Evolutionary conservation across 1,139 yeast species (phyloP).

Genomic region (Debaryomycetaceae sp.): DNA sequence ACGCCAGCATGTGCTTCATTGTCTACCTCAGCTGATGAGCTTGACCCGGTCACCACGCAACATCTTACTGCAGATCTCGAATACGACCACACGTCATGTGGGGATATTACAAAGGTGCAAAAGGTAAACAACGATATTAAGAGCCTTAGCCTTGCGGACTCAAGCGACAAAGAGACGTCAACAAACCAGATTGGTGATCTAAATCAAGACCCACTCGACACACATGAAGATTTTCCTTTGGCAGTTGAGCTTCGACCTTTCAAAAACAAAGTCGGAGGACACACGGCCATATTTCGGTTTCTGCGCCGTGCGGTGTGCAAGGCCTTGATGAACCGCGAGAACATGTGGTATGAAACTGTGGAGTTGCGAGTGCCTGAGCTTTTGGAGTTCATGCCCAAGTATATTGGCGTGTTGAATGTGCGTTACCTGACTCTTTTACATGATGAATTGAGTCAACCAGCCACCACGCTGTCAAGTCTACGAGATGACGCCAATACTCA

Average conservation of each 20-base stretch:
- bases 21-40: constrained; percentile 3
- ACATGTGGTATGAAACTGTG: constrained; percentile 84
- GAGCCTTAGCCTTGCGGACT: neutral
- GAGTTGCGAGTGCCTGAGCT: constrained; percentile 75
- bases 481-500: too few species aligned
- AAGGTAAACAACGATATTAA: neutral
- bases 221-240: constrained; percentile 44
- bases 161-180: neutral
- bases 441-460: constrained; percentile 21
- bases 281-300: constrained; percentile 91
- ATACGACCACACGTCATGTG: constrained; percentile 28
- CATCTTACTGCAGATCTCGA: constrained; percentile 37
- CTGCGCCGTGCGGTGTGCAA: constrained; percentile 94
- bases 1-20: constrained; percentile 17
- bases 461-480: constrained; percentile 1
- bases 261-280: constrained; percentile 95
- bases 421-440: constrained; percentile 57
- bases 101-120: constrained; percentile 26
- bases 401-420: constrained; percentile 90
- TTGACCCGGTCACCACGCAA: constrained; percentile 17
- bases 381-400: constrained; percentile 82
- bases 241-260: constrained; percentile 87
- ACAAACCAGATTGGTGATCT: neutral
- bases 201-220: neutral
- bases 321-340: constrained; percentile 84